phyloP scores from a whole-genome alignment of 116 monocot genomes.

The Cymodocea nodosa region DNA sequence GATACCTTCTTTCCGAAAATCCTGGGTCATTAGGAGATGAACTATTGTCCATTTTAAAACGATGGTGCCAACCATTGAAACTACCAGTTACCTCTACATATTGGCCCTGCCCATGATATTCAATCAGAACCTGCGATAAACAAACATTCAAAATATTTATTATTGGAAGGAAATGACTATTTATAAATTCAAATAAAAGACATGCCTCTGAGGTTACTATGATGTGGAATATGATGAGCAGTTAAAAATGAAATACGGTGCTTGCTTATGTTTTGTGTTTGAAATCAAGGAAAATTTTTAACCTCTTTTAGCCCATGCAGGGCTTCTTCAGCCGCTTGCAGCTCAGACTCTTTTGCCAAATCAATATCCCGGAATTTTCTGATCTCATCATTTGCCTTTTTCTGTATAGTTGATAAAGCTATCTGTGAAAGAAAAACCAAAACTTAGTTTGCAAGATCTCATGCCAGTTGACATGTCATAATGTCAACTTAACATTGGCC shows the following conservation, averaged over 20 bases:
- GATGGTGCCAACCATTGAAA: slow-evolving; percentile 81
- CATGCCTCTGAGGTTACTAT: too few relatives aligned
- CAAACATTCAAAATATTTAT: not conserved
- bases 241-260: too few relatives aligned
- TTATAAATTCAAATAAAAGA: not conserved
- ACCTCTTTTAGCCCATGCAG: slow-evolving; percentile 68
- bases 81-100: slow-evolving; percentile 78
- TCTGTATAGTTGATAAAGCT: slow-evolving; percentile 35
- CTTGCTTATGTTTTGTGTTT: not conserved
- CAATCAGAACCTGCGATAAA: slow-evolving; percentile 43
- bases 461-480: not conserved
- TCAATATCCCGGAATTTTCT: slow-evolving; percentile 24
- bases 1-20: slow-evolving; percentile 25
- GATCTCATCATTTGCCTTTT: slow-evolving; percentile 32
- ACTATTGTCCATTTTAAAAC: slow-evolving; percentile 50
- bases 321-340: slow-evolving; percentile 35
- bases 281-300: not conserved
- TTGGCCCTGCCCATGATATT: slow-evolving; percentile 48
- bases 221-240: too few relatives aligned
- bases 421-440: slow-evolving; percentile 24
- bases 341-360: slow-evolving; percentile 36
- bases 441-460: not conserved
- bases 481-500: not conserved
- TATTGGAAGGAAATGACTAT: not conserved
- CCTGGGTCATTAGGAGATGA: slow-evolving; percentile 17